These are phyloP conservation scores for Penicillium sumatraense DNA, from an alignment of 2,329 filamentous ascomycete species.

Conservation along the genomic window DNA sequence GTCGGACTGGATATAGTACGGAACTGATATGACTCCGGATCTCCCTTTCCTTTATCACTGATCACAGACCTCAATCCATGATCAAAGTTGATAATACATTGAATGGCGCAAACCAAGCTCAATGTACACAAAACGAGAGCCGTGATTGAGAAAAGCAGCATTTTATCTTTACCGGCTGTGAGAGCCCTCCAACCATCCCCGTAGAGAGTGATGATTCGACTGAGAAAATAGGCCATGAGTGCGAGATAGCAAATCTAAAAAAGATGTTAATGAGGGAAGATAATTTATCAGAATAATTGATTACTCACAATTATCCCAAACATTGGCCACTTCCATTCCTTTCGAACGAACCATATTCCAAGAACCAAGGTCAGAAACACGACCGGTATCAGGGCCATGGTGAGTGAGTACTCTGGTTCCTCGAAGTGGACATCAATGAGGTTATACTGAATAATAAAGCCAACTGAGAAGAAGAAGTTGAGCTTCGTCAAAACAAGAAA, in stretches of 20 bases:
- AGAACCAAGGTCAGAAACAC: constrained; percentile 17
- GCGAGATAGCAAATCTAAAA: constrained; percentile 14
- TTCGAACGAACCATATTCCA: constrained; percentile 18
- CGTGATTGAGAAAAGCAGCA: constrained; percentile 19
- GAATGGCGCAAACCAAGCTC: constrained; percentile 12
- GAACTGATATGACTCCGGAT: neutral
- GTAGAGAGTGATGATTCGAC: constrained; percentile 18
- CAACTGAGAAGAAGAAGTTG: constrained; percentile 21
- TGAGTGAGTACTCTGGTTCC: constrained; percentile 24
- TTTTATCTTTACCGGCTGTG: constrained; percentile 19
- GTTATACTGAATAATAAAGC: constrained; percentile 25
- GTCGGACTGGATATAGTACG: neutral
- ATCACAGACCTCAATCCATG: constrained; percentile 13
- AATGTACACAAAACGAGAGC: constrained; percentile 11
- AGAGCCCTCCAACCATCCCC: constrained; percentile 3
- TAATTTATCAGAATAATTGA: neutral
- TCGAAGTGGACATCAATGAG: constrained; percentile 25
- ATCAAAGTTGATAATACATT: constrained; percentile 18
- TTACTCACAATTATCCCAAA: constrained; percentile 8
- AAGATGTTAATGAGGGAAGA: neutral
- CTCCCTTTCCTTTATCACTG: neutral
- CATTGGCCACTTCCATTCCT: constrained; percentile 12
- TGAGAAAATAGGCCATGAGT: constrained; percentile 19
- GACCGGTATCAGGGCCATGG: constrained; percentile 19
- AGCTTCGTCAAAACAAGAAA: constrained; percentile 23